Evolutionary conservation across 139 green algal genomes (phyloP).

Genomic region (Mesostigma viride): DNA sequence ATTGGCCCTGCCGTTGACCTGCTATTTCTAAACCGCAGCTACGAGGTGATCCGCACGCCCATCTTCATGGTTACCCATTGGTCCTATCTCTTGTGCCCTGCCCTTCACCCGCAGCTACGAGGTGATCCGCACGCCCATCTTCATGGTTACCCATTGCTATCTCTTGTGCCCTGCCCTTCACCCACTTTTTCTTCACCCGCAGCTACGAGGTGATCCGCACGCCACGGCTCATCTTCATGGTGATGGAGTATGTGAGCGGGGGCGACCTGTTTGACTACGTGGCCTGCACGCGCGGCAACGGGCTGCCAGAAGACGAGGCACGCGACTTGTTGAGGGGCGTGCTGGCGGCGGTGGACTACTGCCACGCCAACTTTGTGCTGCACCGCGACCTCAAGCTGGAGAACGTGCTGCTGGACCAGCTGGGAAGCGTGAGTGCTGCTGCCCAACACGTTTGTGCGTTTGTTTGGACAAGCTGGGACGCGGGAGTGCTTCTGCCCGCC

Average conservation of each 20-base stretch:
- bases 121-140: too few relatives aligned
- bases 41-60: too few relatives aligned
- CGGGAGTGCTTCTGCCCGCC: too few relatives aligned
- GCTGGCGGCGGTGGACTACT: slow-evolving; percentile 9
- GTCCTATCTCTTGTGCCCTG: too few relatives aligned
- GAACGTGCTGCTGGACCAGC: slow-evolving; percentile 13
- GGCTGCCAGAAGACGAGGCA: not conserved
- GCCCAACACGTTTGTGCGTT: not conserved
- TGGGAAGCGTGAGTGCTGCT: not conserved
- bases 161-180: too few relatives aligned
- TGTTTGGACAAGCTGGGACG: too few relatives aligned
- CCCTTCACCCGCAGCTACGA: too few relatives aligned
- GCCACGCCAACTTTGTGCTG: slow-evolving; percentile 5
- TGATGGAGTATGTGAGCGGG: slow-evolving; percentile 10
- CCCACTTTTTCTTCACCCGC: too few relatives aligned
- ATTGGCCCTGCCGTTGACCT: too few relatives aligned
- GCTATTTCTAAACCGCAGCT: too few relatives aligned
- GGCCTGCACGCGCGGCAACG: not conserved
- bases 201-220: slow-evolving; percentile 8
- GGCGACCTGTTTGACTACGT: slow-evolving; percentile 10
- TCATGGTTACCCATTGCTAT: too few relatives aligned
- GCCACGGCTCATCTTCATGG: slow-evolving; percentile 2
- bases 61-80: too few relatives aligned
- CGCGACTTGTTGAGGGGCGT: slow-evolving; percentile 2
- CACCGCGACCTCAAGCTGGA: slow-evolving; percentile 14